These are phyloP conservation scores for Euptelea pleiosperma DNA, from an alignment of 164 flowering plant genomes.

Conservation along the genomic window DNA sequence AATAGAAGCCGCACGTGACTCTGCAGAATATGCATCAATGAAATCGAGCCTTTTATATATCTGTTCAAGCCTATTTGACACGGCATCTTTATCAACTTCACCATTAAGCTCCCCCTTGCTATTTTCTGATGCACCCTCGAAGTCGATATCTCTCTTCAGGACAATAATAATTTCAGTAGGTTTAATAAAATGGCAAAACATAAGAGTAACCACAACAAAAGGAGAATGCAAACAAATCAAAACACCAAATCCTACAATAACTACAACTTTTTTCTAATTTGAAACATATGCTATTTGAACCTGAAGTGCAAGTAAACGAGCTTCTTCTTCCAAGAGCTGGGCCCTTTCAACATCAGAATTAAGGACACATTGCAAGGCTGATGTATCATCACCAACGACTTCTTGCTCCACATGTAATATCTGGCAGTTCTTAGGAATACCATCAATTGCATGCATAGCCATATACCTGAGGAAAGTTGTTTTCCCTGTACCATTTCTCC, in stretches of 20 bases:
- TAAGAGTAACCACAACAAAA: neutral
- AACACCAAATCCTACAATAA: neutral
- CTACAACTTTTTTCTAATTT: neutral
- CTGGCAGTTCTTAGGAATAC: slow-evolving; percentile 91
- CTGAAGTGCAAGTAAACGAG: slow-evolving; percentile 65
- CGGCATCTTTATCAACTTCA: slow-evolving; percentile 45
- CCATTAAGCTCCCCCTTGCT: slow-evolving; percentile 37
- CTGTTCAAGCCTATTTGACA: slow-evolving; percentile 65
- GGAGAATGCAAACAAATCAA: neutral
- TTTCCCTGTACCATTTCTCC: slow-evolving; percentile 98
- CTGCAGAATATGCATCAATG: slow-evolving; percentile 94
- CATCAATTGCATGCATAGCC: slow-evolving; percentile 99
- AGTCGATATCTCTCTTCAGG: slow-evolving; percentile 65
- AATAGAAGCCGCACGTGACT: slow-evolving; percentile 93
- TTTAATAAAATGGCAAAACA: neutral
- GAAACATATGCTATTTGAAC: slow-evolving; percentile 29
- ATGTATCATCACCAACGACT: slow-evolving; percentile 83
- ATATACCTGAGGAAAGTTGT: slow-evolving; percentile 92
- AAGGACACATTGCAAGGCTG: slow-evolving; percentile 95
- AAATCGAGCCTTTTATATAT: slow-evolving; percentile 85
- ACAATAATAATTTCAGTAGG: slow-evolving; percentile 18
- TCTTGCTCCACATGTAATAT: slow-evolving; percentile 99
- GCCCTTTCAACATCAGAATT: slow-evolving; percentile 81
- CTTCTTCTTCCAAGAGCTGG: slow-evolving; percentile 88
- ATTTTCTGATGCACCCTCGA: slow-evolving; percentile 40